phyloP scores from a whole-genome alignment of 169 alveolate species.

The Plasmodium chabaudi region DNA sequence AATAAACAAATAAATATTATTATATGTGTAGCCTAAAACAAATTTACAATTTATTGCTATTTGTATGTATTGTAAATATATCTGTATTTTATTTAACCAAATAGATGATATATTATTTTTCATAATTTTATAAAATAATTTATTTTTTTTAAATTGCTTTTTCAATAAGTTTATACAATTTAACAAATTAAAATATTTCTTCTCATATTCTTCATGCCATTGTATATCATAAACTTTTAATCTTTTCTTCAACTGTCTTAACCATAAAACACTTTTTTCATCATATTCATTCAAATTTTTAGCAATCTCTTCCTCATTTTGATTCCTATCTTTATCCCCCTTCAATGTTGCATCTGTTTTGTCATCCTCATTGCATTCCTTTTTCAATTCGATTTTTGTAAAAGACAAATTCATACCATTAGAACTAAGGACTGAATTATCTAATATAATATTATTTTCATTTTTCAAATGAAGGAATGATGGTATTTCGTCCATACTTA shows the following conservation, averaged over 20 bases:
- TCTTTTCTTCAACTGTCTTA: constrained; percentile 24
- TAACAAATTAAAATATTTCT: constrained; percentile 49
- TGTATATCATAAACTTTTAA: constrained; percentile 68
- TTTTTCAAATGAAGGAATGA: constrained; percentile 55
- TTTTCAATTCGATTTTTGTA: background rate
- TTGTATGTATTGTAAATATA: constrained; percentile 64
- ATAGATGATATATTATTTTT: constrained; percentile 43
- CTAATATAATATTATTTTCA: background rate
- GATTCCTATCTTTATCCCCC: background rate
- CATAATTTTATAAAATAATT: constrained; percentile 43
- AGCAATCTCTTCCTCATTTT: background rate
- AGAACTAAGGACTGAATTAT: too few species aligned
- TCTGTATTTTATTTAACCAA: constrained; percentile 63
- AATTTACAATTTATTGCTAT: constrained; percentile 55
- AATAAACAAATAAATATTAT: constrained; percentile 43
- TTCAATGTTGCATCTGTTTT: background rate
- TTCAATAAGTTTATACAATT: constrained; percentile 29
- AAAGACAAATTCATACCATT: background rate
- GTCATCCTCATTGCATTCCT: background rate
- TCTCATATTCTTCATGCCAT: constrained; percentile 73
- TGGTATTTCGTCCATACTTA: constrained; percentile 47
- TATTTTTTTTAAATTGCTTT: constrained; percentile 37
- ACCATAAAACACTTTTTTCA: background rate
- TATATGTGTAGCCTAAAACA: constrained; percentile 34
- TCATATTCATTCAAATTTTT: background rate